A percentile compares a stretch with the other conserved stretches of the same genome.
Conservation (phyloP, 768 basidiomycete species). For the Amanita rimosa region DNA sequence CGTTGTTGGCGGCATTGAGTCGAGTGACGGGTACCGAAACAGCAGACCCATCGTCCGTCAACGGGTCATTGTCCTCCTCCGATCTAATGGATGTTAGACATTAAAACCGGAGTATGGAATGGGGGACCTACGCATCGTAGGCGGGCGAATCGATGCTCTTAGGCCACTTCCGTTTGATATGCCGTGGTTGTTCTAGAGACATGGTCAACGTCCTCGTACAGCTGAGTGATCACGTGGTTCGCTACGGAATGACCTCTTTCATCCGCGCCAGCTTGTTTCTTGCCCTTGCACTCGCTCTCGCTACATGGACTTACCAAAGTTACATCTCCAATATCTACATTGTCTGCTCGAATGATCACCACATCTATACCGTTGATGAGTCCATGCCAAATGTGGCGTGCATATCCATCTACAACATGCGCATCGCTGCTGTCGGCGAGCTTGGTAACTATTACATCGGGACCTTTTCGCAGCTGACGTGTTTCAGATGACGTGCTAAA, state of each 20-base stretch:
- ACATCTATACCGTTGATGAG: slow-evolving; percentile 64
- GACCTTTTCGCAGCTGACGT: neutral
- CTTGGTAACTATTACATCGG: slow-evolving; percentile 27
- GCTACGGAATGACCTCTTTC: neutral
- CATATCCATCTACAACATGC: slow-evolving; percentile 38
- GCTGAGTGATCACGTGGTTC: neutral
- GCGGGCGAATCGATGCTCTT: slow-evolving; percentile 58
- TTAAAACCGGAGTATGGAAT: slow-evolving; percentile 2
- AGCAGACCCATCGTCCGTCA: slow-evolving; percentile 64
- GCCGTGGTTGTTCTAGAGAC: slow-evolving; percentile 21
- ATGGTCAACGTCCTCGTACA: slow-evolving; percentile 4
- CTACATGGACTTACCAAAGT: neutral
- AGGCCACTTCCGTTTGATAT: slow-evolving; percentile 55
- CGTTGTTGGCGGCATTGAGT: slow-evolving; percentile 15
- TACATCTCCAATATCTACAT: slow-evolving; percentile 25
- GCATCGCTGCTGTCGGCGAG: slow-evolving; percentile 36
- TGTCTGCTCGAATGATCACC: slow-evolving; percentile 39
- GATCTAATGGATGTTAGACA: slow-evolving; percentile 35
- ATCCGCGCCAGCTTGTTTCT: neutral
- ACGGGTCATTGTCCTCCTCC: slow-evolving; percentile 81
- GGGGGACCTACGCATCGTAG: slow-evolving; percentile 50
- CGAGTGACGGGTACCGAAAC: slow-evolving; percentile 30
- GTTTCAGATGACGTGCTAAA: neutral
- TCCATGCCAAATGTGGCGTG: slow-evolving; percentile 43
- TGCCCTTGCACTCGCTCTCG: neutral